Evolutionary conservation across 352 stramenopile species (phyloP).

Genomic region (Achlya hypogyna): DNA sequence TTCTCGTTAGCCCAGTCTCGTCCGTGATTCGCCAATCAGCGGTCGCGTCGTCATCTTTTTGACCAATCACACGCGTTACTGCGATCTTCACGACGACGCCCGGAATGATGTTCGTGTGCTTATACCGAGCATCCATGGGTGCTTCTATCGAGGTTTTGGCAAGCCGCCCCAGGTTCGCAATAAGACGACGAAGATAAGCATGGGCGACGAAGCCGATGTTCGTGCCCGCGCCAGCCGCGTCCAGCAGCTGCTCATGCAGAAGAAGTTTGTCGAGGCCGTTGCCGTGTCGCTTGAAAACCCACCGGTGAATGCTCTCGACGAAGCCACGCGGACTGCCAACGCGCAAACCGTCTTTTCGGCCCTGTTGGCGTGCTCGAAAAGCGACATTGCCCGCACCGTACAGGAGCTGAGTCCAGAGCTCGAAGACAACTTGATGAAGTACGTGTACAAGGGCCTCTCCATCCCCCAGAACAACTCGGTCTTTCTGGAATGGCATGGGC

Average conservation of each 20-base stretch:
- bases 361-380: constrained; percentile 78
- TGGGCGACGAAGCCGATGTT: constrained; percentile 31
- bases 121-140: neutral
- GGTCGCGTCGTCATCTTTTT: neutral
- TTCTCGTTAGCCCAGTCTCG: neutral
- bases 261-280: constrained; percentile 76
- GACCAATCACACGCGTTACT: constrained; percentile 6
- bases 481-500: constrained; percentile 85
- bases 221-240: constrained; percentile 52
- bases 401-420: constrained; percentile 53
- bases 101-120: constrained; percentile 13
- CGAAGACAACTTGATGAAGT: constrained; percentile 85
- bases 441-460: constrained; percentile 72
- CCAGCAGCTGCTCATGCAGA: constrained; percentile 58
- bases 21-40: neutral
- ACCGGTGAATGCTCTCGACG: constrained; percentile 50
- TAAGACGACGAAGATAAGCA: neutral
- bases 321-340: constrained; percentile 61
- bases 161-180: neutral
- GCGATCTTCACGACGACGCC: neutral
- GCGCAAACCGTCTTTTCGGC: constrained; percentile 67
- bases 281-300: constrained; percentile 59
- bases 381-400: constrained; percentile 75
- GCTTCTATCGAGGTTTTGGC: constrained; percentile 5
- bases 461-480: constrained; percentile 63